Conservation (phyloP, 257 asterid species). For the Orobanche coerulescens region DNA sequence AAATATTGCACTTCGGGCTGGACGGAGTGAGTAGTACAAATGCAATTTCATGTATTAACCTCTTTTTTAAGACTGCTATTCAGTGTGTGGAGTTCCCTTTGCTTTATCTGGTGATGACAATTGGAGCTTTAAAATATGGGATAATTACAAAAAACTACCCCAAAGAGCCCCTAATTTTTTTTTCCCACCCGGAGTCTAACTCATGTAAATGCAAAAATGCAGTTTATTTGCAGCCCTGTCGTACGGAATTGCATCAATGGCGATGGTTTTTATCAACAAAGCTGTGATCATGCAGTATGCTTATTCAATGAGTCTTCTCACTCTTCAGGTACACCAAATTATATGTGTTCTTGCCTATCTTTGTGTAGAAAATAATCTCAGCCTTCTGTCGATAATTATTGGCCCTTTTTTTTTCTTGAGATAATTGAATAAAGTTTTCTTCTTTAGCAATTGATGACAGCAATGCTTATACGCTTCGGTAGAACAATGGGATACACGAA, state of each 20-base stretch:
- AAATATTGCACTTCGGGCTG: too few relatives aligned
- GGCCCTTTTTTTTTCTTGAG: neutral
- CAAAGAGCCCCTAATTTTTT: too few relatives aligned
- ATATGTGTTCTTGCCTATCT: neutral
- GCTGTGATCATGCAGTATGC: slow-evolving; percentile 90
- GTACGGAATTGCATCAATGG: slow-evolving; percentile 88
- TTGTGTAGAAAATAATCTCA: neutral
- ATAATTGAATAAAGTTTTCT: slow-evolving; percentile 33
- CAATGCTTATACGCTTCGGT: slow-evolving; percentile 75
- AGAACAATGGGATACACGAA: slow-evolving; percentile 72
- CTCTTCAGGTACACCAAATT: slow-evolving; percentile 59
- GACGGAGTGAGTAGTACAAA: too few relatives aligned
- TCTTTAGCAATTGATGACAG: slow-evolving; percentile 87
- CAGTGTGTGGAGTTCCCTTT: too few relatives aligned
- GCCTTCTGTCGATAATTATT: neutral
- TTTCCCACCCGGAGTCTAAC: too few relatives aligned
- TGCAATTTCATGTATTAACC: too few relatives aligned
- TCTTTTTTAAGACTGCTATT: too few relatives aligned
- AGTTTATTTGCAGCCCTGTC: slow-evolving; percentile 72
- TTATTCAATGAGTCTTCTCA: slow-evolving; percentile 79
- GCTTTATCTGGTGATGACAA: too few relatives aligned
- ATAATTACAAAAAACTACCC: too few relatives aligned
- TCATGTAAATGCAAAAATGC: slow-evolving; percentile 24
- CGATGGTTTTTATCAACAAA: slow-evolving; percentile 94
- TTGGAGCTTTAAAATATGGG: too few relatives aligned